These are phyloP conservation scores for Haematococcus lacustris DNA, from an alignment of 139 green algal species.

Conservation along the genomic window DNA sequence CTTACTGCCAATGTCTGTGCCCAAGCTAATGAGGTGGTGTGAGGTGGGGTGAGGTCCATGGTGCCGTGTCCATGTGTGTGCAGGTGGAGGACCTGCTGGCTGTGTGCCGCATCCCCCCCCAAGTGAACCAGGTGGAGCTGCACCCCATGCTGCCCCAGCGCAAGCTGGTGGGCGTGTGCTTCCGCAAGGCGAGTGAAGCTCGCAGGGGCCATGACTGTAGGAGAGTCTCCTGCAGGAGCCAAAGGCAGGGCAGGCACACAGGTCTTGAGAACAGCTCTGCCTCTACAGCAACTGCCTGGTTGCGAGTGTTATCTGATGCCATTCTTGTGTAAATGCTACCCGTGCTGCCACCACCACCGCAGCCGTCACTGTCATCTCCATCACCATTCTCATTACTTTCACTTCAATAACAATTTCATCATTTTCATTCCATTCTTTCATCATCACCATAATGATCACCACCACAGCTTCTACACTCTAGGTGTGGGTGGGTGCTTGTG, in stretches of 20 bases:
- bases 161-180: slow-evolving; percentile 67
- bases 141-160: slow-evolving; percentile 66
- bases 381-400: too few relatives aligned
- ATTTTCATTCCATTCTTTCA: neutral
- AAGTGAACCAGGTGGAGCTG: slow-evolving; percentile 79
- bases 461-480: neutral
- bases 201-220: neutral
- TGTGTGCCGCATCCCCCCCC: slow-evolving; percentile 45
- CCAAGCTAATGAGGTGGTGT: too few relatives aligned
- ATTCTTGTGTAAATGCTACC: neutral
- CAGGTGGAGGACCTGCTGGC: slow-evolving; percentile 64
- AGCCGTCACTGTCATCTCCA: neutral
- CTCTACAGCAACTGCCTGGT: neutral
- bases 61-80: neutral
- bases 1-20: too few relatives aligned
- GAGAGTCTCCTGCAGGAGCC: neutral
- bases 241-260: neutral
- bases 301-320: neutral
- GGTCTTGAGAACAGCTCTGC: neutral
- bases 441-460: too few relatives aligned
- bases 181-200: slow-evolving; percentile 42
- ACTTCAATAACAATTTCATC: too few relatives aligned
- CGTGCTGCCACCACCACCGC: neutral
- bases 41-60: too few relatives aligned
- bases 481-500: neutral